Percentiles rank a stretch among this genome's conserved stretches.
phyloP scores from a whole-genome alignment of 2,329 filamentous ascomycete species.

The Colletotrichum navitas region DNA sequence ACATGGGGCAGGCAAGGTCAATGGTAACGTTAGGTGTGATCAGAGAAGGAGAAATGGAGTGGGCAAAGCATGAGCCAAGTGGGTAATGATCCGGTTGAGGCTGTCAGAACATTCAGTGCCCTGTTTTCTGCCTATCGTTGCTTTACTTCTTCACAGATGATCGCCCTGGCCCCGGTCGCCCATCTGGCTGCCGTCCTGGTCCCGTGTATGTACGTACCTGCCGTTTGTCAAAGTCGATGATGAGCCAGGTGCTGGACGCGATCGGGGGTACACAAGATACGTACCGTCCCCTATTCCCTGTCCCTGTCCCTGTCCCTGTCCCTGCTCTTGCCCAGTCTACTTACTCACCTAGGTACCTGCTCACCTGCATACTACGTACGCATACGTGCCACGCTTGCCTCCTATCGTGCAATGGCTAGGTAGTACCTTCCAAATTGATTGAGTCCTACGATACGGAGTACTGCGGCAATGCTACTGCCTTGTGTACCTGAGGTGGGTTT shows the following conservation, averaged over 20 bases:
- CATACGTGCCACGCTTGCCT: too few species aligned
- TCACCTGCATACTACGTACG: too few species aligned
- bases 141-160: background rate
- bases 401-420: too few species aligned
- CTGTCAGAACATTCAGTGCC: constrained; percentile 5
- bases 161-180: constrained; percentile 12
- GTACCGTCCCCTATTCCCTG: background rate
- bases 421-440: too few species aligned
- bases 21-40: background rate
- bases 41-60: background rate
- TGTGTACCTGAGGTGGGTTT: too few species aligned
- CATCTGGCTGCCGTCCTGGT: constrained; percentile 19
- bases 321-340: background rate
- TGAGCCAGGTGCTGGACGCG: background rate
- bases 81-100: constrained; percentile 28
- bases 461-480: too few species aligned
- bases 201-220: background rate
- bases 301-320: too few species aligned
- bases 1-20: background rate
- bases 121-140: constrained; percentile 25
- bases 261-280: background rate
- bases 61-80: constrained; percentile 10
- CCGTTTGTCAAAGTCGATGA: background rate
- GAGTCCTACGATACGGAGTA: too few species aligned
- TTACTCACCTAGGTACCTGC: too few species aligned